Evolutionary conservation across 106 monocot species (phyloP), one percentile per base, ranked within the genome.

Genomic region (Apostasia ramifera): DNA sequence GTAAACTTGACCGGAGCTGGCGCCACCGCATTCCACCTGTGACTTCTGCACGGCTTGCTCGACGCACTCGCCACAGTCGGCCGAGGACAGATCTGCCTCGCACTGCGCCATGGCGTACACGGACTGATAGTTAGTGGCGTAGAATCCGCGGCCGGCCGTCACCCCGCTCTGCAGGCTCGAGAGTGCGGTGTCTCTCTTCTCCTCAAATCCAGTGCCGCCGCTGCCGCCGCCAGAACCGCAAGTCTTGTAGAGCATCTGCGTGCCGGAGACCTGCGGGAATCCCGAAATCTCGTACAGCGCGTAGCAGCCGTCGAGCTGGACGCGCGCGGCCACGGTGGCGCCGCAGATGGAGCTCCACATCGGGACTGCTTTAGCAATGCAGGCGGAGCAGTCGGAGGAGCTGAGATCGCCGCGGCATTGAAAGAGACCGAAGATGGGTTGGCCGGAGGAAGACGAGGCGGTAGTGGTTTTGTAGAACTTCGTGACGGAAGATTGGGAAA

Each of bases 21-120:
- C 83, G 12, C 88, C 87, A 10, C 93, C 98, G 69, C 98, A 99
- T 79, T 98, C 97, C 26, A 88, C 90, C 83, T 99, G 85, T 47
- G 80, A 83, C 83, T 83, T 90, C 83, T 99, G 98, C 47, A 90
- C 90, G 4, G 98, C 93, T 74, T 93, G 78, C 40, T 83, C 47
- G 3, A 90, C 85, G 68, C 98, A 99, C 58, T 87, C 78, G 8
- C 79, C 81, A 66, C 98, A 93, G 70, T 99, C 98, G 1, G 77
- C 71, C 0, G 71, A 63, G 50, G 90, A 90, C 48, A 99, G 76
- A 51, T 93, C 98, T 57, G 93, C 93, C 69, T 99, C 85, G 72
- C 98, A 99, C 74, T 99, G 98, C 10, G 93, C 93, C 93, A 99
- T 84, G 40, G 89, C 85, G 69, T 90, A 99, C 42, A 93, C 90